Evolutionary conservation across 257 asterid genomes (phyloP).

Genomic region (Hygrophila difformis): DNA sequence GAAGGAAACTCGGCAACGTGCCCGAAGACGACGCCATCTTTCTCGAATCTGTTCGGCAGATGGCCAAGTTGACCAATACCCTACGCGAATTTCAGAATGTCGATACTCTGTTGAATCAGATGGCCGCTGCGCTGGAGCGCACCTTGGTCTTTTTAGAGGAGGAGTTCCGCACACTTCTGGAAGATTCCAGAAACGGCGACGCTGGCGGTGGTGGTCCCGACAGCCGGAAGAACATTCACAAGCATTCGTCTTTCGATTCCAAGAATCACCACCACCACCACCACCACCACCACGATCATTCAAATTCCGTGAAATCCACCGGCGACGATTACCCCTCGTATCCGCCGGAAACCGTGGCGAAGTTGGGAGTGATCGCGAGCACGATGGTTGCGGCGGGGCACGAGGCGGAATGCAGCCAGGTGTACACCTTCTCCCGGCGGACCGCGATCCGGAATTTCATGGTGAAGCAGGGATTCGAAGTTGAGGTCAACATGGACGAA

Average conservation of each 20-base stretch:
- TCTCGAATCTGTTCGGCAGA: constrained; percentile 45
- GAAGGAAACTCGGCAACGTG: constrained; percentile 20
- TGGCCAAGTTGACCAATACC: constrained; percentile 36
- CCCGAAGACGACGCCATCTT: constrained; percentile 43
- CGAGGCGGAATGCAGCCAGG: constrained; percentile 64
- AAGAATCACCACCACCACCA: too few relatives aligned
- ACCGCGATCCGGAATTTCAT: constrained; percentile 38
- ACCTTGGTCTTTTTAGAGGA: constrained; percentile 76
- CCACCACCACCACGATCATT: too few relatives aligned
- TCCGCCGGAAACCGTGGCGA: constrained; percentile 28
- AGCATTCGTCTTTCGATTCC: constrained; percentile 25
- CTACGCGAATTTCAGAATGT: constrained; percentile 29
- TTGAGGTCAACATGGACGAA: constrained; percentile 57
- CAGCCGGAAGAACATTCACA: neutral
- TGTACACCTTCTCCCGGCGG: constrained; percentile 49
- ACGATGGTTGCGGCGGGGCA: constrained; percentile 69
- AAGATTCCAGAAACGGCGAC: constrained; percentile 24
- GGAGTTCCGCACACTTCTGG: constrained; percentile 48
- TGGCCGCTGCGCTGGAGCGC: constrained; percentile 44
- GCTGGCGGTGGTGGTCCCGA: too few relatives aligned
- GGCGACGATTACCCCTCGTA: constrained; percentile 6
- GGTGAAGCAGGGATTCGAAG: constrained; percentile 46
- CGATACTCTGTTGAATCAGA: constrained; percentile 30
- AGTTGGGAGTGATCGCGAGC: constrained; percentile 41
- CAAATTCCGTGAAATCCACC: too few relatives aligned